These are phyloP conservation scores for Dalbergia cochinchinensis DNA, from an alignment of 306 rosid genomes.

Conservation along the genomic window DNA sequence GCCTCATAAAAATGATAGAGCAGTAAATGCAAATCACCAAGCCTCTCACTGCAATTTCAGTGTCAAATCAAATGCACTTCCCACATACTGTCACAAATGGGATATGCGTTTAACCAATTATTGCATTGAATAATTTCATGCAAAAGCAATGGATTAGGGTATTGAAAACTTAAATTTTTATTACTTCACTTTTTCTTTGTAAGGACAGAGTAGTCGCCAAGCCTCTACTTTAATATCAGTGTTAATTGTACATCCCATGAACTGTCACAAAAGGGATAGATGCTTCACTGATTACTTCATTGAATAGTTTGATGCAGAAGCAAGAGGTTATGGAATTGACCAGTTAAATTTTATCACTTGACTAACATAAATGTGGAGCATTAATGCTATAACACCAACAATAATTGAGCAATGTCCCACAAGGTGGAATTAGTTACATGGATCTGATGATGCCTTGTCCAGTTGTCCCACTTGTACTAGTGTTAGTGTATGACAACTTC, in stretches of 20 bases:
- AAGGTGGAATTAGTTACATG: too few relatives aligned
- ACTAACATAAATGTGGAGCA: slow-evolving; percentile 8
- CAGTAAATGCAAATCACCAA: slow-evolving; percentile 1
- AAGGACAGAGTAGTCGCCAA: too few relatives aligned
- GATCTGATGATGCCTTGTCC: too few relatives aligned
- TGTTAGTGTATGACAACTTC: too few relatives aligned
- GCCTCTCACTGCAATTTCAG: not conserved
- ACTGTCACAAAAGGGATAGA: not conserved
- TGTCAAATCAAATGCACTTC: not conserved
- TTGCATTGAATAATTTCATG: not conserved
- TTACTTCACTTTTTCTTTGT: too few relatives aligned
- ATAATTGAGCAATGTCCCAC: too few relatives aligned
- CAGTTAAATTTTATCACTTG: not conserved
- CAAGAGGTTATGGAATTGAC: not conserved
- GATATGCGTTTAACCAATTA: not conserved
- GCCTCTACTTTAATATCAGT: too few relatives aligned
- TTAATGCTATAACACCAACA: not conserved
- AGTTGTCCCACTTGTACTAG: too few relatives aligned
- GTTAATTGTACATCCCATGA: not conserved
- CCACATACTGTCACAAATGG: slow-evolving; percentile 4
- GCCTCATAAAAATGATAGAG: not conserved
- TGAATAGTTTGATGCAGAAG: not conserved
- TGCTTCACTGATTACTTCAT: not conserved
- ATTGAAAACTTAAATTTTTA: not conserved
- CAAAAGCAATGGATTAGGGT: slow-evolving; percentile 12